Base-by-base conservation (phyloP, 2,329 filamentous ascomycete genomes). In the Penicillium sp. region DNA sequence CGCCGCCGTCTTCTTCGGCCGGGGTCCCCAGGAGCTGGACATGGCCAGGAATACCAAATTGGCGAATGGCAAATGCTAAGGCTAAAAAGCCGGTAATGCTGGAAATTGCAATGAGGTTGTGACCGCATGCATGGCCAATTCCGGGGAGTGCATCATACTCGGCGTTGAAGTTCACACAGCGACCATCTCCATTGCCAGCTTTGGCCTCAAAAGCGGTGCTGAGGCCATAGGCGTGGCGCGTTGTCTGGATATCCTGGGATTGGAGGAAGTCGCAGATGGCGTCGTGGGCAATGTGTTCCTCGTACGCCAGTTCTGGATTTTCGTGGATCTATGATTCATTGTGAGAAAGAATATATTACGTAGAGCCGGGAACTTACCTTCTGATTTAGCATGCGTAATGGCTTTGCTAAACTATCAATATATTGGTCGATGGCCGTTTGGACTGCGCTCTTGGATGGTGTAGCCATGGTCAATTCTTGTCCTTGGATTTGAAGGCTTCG, bases 41-140 rank as follows among this genome's bases (percentile, higher is more conserved):
- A n/a, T 33, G 31, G 4, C 54, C 52, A 5, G 45, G 17, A 10
- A 47, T 32, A 6, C 40, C 24, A 7, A 28, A 31, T 12, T 45
- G n/a, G n/a, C 53, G 48, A n/a, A 61, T 21, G 1, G 45, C 34
- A 17, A 46, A 28, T 2, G 50, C 40, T 24, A 52, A 19, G 2
- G 43, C 56, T 1, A 58, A 15, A 21, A 58, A 57, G 2, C 45
- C 54, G 4, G 55, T 46, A 2, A 62, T 43, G 3, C 45, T 45
- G n/a, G 43, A 46, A 8, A 45, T 57, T 9, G 56, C 57, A 2
- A 60, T 61, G 28, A 57, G 58, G 22, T 61, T 61, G 39, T 62
- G 60, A 1, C 59, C 59, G n/a, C 58, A 62, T 0, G 57, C 58
- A 47, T 61, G 58, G 6, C 57, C 55, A 13, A 60, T 57, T 0